phyloP scores from a whole-genome alignment of 768 basidiomycete species.

The Rhodotorula kratochvilovae region DNA sequence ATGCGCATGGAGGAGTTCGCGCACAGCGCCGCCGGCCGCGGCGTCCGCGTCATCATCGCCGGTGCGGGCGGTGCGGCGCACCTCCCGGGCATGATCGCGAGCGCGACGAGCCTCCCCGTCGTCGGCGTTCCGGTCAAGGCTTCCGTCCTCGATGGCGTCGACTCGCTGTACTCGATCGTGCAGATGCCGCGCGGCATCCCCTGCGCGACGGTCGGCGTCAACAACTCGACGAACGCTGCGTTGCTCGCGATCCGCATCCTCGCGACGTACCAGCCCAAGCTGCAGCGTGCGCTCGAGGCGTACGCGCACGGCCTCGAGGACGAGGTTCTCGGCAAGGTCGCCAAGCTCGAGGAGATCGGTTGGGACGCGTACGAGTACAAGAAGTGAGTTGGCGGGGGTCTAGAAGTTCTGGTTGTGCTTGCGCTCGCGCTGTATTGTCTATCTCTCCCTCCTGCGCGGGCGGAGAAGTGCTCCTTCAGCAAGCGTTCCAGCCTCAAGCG shows the following conservation, averaged over 20 bases:
- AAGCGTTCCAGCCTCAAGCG: not conserved
- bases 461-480: not conserved
- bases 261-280: conserved; percentile 63
- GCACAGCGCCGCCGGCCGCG: conserved; percentile 57
- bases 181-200: conserved; percentile 99
- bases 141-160: conserved; percentile 86
- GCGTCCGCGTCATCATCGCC: conserved; percentile 70
- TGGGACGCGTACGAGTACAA: conserved; percentile 68
- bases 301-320: conserved; percentile 67
- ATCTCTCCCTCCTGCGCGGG: not conserved
- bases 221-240: conserved; percentile 89
- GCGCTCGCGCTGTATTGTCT: not conserved
- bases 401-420: not conserved
- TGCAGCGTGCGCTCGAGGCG: conserved; percentile 63
- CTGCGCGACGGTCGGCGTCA: conserved; percentile 94
- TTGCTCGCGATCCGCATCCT: conserved; percentile 84
- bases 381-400: conserved; percentile 6
- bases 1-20: conserved; percentile 79
- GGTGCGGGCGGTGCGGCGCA: conserved; percentile 99
- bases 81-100: conserved; percentile 98
- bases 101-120: conserved; percentile 85
- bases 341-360: conserved; percentile 68
- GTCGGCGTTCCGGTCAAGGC: conserved; percentile 97
- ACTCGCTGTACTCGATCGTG: conserved; percentile 93
- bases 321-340: conserved; percentile 75